Evolutionary conservation across 1,139 yeast species (phyloP).

Genomic region (Kazachstania sp.): DNA sequence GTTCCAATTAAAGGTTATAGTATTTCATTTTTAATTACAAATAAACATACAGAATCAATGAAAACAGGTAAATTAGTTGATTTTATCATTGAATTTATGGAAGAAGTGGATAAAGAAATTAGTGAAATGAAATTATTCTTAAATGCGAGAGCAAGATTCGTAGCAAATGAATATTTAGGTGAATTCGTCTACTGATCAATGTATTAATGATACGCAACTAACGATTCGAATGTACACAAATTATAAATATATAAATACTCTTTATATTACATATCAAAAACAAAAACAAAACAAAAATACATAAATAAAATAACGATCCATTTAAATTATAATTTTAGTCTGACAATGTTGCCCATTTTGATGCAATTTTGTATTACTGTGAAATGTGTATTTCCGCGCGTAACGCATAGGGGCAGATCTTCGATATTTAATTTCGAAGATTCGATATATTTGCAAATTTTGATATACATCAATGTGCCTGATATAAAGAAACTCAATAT

Average conservation of each 20-base stretch:
- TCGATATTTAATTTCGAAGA: too few relatives aligned
- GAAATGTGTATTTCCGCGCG: too few relatives aligned
- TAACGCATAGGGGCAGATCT: too few relatives aligned
- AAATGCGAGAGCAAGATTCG: conserved; percentile 95
- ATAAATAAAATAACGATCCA: background rate
- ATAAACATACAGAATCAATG: conserved; percentile 93
- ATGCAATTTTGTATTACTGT: too few relatives aligned
- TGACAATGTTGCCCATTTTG: background rate
- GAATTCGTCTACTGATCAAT: conserved; percentile 28
- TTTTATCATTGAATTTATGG: conserved; percentile 96
- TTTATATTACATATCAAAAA: background rate
- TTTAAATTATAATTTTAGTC: background rate
- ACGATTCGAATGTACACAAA: background rate
- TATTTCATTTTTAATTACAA: conserved; percentile 85
- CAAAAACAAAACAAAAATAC: background rate
- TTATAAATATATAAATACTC: background rate
- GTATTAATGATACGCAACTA: too few relatives aligned
- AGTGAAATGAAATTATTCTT: conserved; percentile 96
- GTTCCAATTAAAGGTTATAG: conserved; percentile 83
- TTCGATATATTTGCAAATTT: too few relatives aligned
- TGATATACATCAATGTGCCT: too few relatives aligned
- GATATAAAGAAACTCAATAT: too few relatives aligned
- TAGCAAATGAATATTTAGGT: conserved; percentile 82
- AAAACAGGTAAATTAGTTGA: conserved; percentile 91
- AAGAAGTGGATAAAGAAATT: conserved; percentile 96